Conservation (phyloP, 805 yeast genomes). For the Hanseniaspora mollemarum region DNA sequence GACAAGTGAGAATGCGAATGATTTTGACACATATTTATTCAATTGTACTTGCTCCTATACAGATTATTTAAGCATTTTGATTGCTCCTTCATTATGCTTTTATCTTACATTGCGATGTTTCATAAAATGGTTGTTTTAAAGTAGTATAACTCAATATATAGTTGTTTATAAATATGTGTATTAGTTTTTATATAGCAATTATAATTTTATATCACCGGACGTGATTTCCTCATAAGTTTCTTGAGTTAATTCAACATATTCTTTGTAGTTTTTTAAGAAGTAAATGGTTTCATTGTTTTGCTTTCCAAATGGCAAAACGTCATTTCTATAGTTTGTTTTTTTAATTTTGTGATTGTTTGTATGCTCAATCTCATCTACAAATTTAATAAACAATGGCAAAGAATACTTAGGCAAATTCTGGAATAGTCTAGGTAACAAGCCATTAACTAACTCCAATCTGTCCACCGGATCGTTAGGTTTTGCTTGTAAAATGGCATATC, state of each 20-base stretch:
- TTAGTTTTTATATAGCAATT: conserved; percentile 1
- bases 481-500: conserved; percentile 66
- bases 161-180: not conserved
- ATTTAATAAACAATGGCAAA: conserved; percentile 68
- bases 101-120: not conserved
- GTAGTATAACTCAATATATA: not conserved
- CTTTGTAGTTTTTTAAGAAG: conserved; percentile 47
- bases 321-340: conserved; percentile 56
- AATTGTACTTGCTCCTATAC: conserved; percentile 21
- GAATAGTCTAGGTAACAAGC: conserved; percentile 31
- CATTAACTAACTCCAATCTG: conserved; percentile 29
- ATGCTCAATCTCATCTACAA: conserved; percentile 48
- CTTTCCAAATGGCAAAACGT: conserved; percentile 56
- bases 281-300: conserved; percentile 50
- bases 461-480: conserved; percentile 20
- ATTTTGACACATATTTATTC: not conserved
- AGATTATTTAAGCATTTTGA: conserved; percentile 20
- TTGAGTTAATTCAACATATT: conserved; percentile 46
- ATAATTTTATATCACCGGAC: conserved; percentile 24
- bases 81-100: conserved; percentile 18
- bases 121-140: conserved; percentile 1
- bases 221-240: conserved; percentile 42
- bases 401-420: conserved; percentile 68
- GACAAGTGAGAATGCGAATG: not conserved
- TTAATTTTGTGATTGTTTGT: conserved; percentile 77